Evolutionary conservation across 148 eudicot genomes (phyloP), one percentile per base, ranked within the genome.

Genomic region (Hydrangea macrophylla): DNA sequence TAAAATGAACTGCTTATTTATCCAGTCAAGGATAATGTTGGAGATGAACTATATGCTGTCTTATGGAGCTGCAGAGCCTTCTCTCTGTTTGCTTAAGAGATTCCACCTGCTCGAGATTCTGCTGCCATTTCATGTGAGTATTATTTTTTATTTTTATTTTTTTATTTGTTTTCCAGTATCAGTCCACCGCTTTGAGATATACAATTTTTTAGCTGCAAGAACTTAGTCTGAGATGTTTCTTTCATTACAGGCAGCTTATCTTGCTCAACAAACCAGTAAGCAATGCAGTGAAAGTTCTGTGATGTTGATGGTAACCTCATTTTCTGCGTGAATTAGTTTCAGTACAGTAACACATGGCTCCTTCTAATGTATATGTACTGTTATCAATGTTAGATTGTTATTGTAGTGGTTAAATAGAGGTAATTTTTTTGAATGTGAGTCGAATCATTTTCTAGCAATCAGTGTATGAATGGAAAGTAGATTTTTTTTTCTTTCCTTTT

Each of bases 21-120:
- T 74, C 51, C 73, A 94, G 98, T 20, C 67, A 67, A 90, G 98
- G 77, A 73, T 91, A 64, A 75, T 76, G 83, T 33, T 91, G 90
- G 99, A 94, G 83, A 50, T 94, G 82, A 87, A 91, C 68, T 91
- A 88, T 76, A 88, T 94, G 97, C 83, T 94, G 59, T 87, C 97
- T 18, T 94, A 85, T 78, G 97, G 99, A 70, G 99, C 99, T 70
- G 86, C 97, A 45, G 81, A 76, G 74, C 77, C 81, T 78, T 94
- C 99, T 56, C 73, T 94, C 22, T 63, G 60, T 75, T 74, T 90
- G 56, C 96, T 94, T 65, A 69, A 69, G 66, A 85, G 80, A 70
- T 85, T 77, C 71, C 75, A 80, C 44, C 73, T 94, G 75, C 92
- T 94, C 60, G 81, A 85, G 57, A 71, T 85, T 63, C 75, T 94